These are phyloP conservation scores for Moelleriella libera DNA, from an alignment of 2,329 filamentous ascomycete genomes.

Conservation along the genomic window DNA sequence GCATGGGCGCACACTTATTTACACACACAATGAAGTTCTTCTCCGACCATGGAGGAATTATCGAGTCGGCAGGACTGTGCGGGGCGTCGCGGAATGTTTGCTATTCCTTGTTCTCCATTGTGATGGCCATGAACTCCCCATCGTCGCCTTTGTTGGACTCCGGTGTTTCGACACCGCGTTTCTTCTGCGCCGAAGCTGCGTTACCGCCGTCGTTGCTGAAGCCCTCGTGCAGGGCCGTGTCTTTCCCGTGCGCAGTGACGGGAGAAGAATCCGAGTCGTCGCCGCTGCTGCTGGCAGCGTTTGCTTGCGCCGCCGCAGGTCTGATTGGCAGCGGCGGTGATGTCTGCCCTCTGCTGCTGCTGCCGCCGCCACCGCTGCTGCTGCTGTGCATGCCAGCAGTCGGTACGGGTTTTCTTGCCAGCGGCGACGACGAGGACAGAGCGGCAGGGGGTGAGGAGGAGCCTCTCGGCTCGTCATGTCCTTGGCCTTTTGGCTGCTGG, in stretches of 20 bases:
- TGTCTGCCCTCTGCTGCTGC: no score
- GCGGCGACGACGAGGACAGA: not conserved
- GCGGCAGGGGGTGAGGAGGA: not conserved
- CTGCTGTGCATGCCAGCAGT: no score
- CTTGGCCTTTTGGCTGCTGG: not conserved
- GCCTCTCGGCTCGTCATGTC: not conserved
- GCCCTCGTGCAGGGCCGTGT: conserved; percentile 1
- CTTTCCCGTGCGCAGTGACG: not conserved
- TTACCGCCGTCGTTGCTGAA: not conserved
- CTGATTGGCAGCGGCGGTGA: no score
- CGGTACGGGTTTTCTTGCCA: not conserved
- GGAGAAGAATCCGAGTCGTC: not conserved
- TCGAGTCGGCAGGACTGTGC: not conserved
- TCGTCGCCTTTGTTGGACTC: not conserved
- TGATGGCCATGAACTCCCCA: conserved; percentile 1
- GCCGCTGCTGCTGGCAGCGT: no score
- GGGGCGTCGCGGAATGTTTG: conserved; percentile 1
- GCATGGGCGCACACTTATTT: no score
- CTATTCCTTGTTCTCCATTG: conserved; percentile 11
- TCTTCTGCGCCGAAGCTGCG: not conserved
- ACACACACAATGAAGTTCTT: no score
- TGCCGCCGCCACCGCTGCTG: no score
- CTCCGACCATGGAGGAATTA: not conserved
- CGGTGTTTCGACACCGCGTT: not conserved
- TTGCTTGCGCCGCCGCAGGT: no score